Conservation (phyloP, 1,284 basidiomycete genomes). For the Exobasidium rhododendri region DNA sequence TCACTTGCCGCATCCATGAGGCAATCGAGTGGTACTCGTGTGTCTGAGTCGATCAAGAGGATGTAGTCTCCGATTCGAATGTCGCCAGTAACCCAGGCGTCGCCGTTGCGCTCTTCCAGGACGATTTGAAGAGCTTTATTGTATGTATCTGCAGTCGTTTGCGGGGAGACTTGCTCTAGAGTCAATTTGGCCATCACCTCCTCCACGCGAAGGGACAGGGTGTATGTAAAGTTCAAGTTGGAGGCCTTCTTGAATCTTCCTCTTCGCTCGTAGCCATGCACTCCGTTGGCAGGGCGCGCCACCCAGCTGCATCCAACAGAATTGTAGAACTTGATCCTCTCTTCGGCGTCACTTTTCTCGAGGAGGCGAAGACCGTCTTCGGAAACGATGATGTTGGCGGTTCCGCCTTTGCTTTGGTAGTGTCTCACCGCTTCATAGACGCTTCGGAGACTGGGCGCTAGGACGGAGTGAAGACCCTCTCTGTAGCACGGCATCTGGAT, state of each 20-base stretch:
- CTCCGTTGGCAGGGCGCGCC: constrained; percentile 70
- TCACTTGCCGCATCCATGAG: constrained; percentile 79
- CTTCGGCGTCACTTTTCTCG: constrained; percentile 62
- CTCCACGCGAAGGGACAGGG: not conserved
- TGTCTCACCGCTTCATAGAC: no score
- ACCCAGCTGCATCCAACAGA: constrained; percentile 72
- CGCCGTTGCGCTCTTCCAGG: constrained; percentile 25
- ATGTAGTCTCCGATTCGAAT: constrained; percentile 41
- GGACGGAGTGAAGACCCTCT: constrained; percentile 57
- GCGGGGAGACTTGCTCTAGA: constrained; percentile 58
- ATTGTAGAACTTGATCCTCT: constrained; percentile 70
- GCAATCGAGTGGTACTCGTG: constrained; percentile 78
- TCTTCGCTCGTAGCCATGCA: constrained; percentile 72
- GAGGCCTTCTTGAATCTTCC: constrained; percentile 69
- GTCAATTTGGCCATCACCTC: constrained; percentile 55
- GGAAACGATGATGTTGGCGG: constrained; percentile 71
- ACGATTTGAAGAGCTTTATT: constrained; percentile 11
- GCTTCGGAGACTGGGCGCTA: constrained; percentile 62
- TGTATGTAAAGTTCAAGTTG: not conserved
- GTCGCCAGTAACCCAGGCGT: constrained; percentile 51
- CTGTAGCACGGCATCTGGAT: constrained; percentile 78
- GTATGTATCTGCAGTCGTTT: constrained; percentile 61
- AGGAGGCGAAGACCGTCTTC: constrained; percentile 72
- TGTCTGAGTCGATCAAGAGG: constrained; percentile 66
- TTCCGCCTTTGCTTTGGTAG: constrained; percentile 76